Conservation (phyloP, 345 rosid genomes). For the Eucalyptus virginea region DNA sequence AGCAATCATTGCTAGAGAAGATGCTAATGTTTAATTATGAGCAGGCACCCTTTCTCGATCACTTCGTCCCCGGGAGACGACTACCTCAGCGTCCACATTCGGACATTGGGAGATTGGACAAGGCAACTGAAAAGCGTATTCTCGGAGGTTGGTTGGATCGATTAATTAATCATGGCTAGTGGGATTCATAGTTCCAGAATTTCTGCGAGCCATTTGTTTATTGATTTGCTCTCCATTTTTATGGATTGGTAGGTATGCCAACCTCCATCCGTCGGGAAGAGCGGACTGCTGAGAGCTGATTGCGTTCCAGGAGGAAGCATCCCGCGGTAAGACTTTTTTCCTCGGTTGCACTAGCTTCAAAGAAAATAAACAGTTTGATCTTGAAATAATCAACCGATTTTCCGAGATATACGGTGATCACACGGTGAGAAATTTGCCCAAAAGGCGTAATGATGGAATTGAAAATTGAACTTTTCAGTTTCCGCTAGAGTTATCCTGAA, state of each 20-base stretch:
- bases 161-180: not conserved
- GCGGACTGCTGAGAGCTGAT: slow-evolving; percentile 60
- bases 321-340: slow-evolving; percentile 8
- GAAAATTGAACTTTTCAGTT: not conserved
- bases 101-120: slow-evolving; percentile 88
- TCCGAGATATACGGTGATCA: not conserved
- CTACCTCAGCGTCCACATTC: slow-evolving; percentile 75
- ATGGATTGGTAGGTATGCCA: slow-evolving; percentile 24
- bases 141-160: slow-evolving; percentile 34
- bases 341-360: not conserved
- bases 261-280: slow-evolving; percentile 49
- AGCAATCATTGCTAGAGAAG: not conserved
- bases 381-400: not conserved
- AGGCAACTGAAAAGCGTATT: slow-evolving; percentile 63
- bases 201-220: not conserved
- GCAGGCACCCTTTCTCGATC: slow-evolving; percentile 91
- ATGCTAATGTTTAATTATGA: no score
- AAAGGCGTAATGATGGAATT: not conserved
- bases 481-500: rapidly evolving
- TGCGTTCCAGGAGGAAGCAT: slow-evolving; percentile 11
- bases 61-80: slow-evolving; percentile 90
- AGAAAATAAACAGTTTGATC: not conserved
- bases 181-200: not conserved
- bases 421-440: not conserved
- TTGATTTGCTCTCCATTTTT: not conserved